These are phyloP conservation scores for Nidularia sp. DNA, from an alignment of 768 basidiomycete species.

Conservation along the genomic window DNA sequence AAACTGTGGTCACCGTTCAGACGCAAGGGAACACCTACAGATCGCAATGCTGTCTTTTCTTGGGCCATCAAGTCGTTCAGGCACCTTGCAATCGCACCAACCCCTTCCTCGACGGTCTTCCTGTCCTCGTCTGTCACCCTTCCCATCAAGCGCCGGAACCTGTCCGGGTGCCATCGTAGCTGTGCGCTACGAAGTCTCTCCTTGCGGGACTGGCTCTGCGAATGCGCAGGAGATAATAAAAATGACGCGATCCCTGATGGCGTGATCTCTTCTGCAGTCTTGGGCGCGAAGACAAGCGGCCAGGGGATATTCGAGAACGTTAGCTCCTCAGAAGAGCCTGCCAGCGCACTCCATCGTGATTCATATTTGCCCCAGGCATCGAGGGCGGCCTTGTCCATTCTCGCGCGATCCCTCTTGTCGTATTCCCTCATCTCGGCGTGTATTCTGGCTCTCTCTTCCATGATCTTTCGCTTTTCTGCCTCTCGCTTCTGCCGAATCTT, in stretches of 20 bases:
- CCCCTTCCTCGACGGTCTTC: conserved; percentile 52
- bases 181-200: conserved; percentile 65
- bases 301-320: conserved; percentile 68
- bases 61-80: conserved; percentile 56
- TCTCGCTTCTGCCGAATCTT: conserved; percentile 47
- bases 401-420: conserved; percentile 37
- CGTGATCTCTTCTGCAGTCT: conserved; percentile 43
- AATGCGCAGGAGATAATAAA: conserved; percentile 64
- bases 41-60: too few species aligned
- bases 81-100: conserved; percentile 61
- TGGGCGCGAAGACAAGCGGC: conserved; percentile 51
- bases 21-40: too few species aligned
- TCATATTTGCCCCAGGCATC: conserved; percentile 68
- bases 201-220: conserved; percentile 50
- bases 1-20: too few species aligned
- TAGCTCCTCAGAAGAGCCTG: conserved; percentile 40
- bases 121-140: conserved; percentile 52
- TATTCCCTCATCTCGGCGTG: conserved; percentile 35
- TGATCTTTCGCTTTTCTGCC: conserved; percentile 39
- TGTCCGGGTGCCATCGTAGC: conserved; percentile 80
- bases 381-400: conserved; percentile 37
- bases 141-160: conserved; percentile 55
- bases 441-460: conserved; percentile 41
- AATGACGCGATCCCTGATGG: conserved; percentile 53
- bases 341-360: conserved; percentile 53